Percentiles rank a stretch among this genome's conserved stretches.
These are phyloP conservation scores for Clonostachys sp. DNA, from an alignment of 2,329 filamentous ascomycete species.

Conservation along the genomic window DNA sequence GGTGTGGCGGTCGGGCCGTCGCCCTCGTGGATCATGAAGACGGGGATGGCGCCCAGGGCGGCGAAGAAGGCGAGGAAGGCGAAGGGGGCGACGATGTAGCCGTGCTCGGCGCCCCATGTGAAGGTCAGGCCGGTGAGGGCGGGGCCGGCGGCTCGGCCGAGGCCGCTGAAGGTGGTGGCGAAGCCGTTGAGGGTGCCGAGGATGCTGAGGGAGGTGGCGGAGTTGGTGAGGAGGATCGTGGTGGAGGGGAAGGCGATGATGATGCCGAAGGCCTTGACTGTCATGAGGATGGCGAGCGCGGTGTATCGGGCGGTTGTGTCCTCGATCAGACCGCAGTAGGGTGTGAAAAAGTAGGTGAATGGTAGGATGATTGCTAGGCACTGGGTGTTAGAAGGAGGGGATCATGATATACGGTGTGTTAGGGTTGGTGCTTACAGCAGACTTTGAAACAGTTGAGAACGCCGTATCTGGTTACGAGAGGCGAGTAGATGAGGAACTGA, in stretches of 20 bases:
- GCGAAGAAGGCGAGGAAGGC: slow-evolving; percentile 69
- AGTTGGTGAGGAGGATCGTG: slow-evolving; percentile 59
- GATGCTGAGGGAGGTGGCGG: slow-evolving; percentile 35
- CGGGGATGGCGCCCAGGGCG: slow-evolving; percentile 62
- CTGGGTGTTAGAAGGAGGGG: neutral
- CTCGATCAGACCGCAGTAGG: slow-evolving; percentile 68
- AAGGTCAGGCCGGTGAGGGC: slow-evolving; percentile 70
- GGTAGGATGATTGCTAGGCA: slow-evolving; percentile 63
- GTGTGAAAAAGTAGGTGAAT: slow-evolving; percentile 73
- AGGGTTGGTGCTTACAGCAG: slow-evolving; percentile 36
- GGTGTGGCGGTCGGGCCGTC: slow-evolving; percentile 49
- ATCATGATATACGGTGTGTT: too few species aligned
- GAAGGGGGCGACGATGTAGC: slow-evolving; percentile 77
- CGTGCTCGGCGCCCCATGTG: slow-evolving; percentile 67
- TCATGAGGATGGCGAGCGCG: slow-evolving; percentile 63
- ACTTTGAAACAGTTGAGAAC: slow-evolving; percentile 68
- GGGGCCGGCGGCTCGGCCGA: slow-evolving; percentile 78
- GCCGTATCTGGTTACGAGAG: slow-evolving; percentile 67
- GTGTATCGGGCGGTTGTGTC: slow-evolving; percentile 43
- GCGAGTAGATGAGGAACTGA: slow-evolving; percentile 84
- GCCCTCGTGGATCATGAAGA: slow-evolving; percentile 70
- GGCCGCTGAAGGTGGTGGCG: slow-evolving; percentile 74
- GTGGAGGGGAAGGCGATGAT: slow-evolving; percentile 87
- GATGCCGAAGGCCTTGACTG: slow-evolving; percentile 67
- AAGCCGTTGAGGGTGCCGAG: slow-evolving; percentile 89